A percentile compares a stretch with the other conserved stretches of the same genome.
Conservation (phyloP, 257 asterid species). For the Solanum phureja region DNA sequence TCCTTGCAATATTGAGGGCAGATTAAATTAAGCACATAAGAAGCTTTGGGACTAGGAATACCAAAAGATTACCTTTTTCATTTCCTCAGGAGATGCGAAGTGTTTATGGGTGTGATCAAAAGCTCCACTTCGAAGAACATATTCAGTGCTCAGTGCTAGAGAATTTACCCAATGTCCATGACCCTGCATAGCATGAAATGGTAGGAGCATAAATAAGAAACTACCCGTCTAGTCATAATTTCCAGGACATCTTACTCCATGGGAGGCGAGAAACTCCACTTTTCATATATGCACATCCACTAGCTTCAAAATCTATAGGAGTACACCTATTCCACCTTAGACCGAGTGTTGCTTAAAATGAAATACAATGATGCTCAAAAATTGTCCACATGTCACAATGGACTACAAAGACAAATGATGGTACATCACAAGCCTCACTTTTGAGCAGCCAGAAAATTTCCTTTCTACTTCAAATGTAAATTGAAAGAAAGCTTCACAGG, state of each 20-base stretch:
- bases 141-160: constrained; percentile 89
- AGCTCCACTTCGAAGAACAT: constrained; percentile 90
- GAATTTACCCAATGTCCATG: constrained; percentile 99
- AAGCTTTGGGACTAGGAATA: constrained; percentile 5
- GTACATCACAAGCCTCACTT: neutral
- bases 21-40: neutral
- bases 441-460: too few species aligned
- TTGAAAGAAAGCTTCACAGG: too few species aligned
- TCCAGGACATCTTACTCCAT: neutral
- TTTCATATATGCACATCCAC: neutral
- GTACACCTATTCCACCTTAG: neutral
- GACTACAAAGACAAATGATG: neutral
- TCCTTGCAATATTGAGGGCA: neutral
- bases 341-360: neutral
- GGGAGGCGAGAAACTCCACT: neutral
- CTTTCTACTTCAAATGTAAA: too few species aligned
- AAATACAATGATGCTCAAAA: neutral
- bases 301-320: neutral
- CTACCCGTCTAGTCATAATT: neutral
- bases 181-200: constrained; percentile 40
- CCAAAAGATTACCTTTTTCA: constrained; percentile 56
- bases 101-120: constrained; percentile 73
- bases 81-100: constrained; percentile 73
- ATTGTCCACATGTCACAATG: neutral
- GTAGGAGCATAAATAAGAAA: neutral